Base-by-base conservation (phyloP, 2,329 filamentous ascomycete genomes). In the Berkeleyomyces basicola region DNA sequence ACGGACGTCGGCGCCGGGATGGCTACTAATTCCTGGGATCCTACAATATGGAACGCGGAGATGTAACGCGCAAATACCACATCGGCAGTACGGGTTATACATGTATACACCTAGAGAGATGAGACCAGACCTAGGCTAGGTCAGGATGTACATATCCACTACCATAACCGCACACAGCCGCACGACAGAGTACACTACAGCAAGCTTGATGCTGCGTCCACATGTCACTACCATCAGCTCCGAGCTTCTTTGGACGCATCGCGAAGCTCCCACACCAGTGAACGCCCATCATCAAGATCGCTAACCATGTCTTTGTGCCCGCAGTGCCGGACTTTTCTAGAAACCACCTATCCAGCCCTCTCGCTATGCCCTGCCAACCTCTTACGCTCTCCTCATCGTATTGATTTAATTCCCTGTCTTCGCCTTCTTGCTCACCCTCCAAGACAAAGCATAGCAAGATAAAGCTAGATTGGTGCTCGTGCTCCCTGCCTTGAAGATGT, bases 1-100 rank as follows among this genome's bases (percentile, higher is more conserved):
- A 67, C 43, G 64, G 66, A 7, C 59, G 62, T 37, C 65, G 63
- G 44, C 60, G 63, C 44, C 61, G 65, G 47, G 64, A 69, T 53
- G 64, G 64, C 42, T 65, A 66, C 59, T 65, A 65, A 36, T 40
- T 43, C 7, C 64, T 44, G 39, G 61, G 49, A 6, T 39, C 33
- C 16, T 23, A 49, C 9, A 59, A 10, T n/a, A 47, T 2, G 11
- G 10, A 16, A 59, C 42, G 40, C 3, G 23, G 47, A 31, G 5
- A 23, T 10, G n/a, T 11, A 23, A 23, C 23, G 23, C n/a, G 14
- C 14, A 42, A 43, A 58, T 7, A 42, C 14, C 40, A 37, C 33
- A n/a, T 5, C 9, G 16, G 47, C 47, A 16, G 31, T 4, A 51
- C 23, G 33, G 33, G 47, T 7, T 31, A 23, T 23, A 51, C 4